These are phyloP conservation scores for Candida sakaeoensis DNA, from an alignment of 805 yeast genomes.

Conservation along the genomic window DNA sequence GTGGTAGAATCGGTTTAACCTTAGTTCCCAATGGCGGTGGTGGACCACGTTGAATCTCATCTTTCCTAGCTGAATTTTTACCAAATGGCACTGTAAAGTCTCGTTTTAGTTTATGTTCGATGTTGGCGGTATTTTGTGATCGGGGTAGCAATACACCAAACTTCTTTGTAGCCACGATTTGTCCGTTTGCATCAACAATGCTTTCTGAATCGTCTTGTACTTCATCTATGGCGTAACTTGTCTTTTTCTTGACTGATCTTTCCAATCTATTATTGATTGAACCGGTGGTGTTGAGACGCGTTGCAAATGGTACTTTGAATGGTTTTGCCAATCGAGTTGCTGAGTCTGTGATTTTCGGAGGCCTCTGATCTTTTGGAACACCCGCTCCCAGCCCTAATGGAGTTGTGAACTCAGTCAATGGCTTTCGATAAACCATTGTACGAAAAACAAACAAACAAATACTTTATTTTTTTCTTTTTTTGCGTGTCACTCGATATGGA, in stretches of 20 bases:
- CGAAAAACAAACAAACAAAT: constrained; percentile 1
- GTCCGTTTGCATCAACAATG: constrained; percentile 33
- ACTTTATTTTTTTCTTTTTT: not conserved
- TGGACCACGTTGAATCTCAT: constrained; percentile 36
- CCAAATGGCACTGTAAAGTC: constrained; percentile 63
- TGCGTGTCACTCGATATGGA: constrained; percentile 28
- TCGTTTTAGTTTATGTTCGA: constrained; percentile 36
- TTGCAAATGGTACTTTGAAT: constrained; percentile 59
- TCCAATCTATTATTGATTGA: constrained; percentile 13
- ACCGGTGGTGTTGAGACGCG: constrained; percentile 12
- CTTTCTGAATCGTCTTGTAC: constrained; percentile 15
- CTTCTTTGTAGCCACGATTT: constrained; percentile 27
- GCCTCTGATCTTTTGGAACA: constrained; percentile 51
- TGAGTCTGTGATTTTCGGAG: constrained; percentile 52
- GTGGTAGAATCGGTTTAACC: constrained; percentile 64
- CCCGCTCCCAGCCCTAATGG: constrained; percentile 70
- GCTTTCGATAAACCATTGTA: constrained; percentile 24
- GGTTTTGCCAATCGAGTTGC: constrained; percentile 56
- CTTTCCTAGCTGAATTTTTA: constrained; percentile 28
- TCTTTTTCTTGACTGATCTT: constrained; percentile 28
- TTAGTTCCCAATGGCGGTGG: constrained; percentile 87
- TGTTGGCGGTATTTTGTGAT: constrained; percentile 39
- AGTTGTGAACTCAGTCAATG: constrained; percentile 38
- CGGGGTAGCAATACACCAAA: constrained; percentile 61
- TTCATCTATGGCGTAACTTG: constrained; percentile 28